These are phyloP conservation scores for Phytopythium mirpurense DNA, from an alignment of 352 stramenopile species.

Conservation along the genomic window DNA sequence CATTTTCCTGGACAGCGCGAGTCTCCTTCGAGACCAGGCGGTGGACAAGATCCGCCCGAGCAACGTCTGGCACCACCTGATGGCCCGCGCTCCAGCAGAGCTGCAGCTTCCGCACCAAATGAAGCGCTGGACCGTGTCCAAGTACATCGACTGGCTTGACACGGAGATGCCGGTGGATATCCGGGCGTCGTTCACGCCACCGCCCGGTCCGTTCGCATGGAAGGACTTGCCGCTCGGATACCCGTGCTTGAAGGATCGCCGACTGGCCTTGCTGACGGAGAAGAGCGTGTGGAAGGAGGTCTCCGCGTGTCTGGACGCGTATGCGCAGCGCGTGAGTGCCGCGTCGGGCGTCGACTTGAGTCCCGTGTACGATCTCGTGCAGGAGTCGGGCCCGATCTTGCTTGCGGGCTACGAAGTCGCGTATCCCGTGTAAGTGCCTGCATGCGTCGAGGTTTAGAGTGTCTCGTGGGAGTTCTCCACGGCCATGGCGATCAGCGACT, in stretches of 20 bases:
- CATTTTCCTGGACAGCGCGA: conserved; percentile 69
- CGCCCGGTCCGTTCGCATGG: conserved; percentile 12
- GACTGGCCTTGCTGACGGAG: conserved; percentile 46
- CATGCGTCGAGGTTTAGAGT: not conserved
- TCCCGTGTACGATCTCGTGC: conserved; percentile 67
- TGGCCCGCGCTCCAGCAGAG: conserved; percentile 56
- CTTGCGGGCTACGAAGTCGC: conserved; percentile 76
- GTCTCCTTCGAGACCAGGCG: conserved; percentile 56
- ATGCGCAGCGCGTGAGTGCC: conserved; percentile 69
- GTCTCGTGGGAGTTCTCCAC: not conserved
- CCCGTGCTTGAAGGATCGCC: conserved; percentile 53
- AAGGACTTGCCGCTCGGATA: conserved; percentile 57
- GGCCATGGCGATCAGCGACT: not conserved
- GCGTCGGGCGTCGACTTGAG: conserved; percentile 34
- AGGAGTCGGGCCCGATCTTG: conserved; percentile 71
- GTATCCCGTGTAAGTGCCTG: conserved; percentile 17
- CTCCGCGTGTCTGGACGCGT: conserved; percentile 66
- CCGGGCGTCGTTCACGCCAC: not conserved
- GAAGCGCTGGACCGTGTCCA: conserved; percentile 62
- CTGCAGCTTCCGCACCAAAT: conserved; percentile 73
- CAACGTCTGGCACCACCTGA: conserved; percentile 86
- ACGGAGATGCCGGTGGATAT: conserved; percentile 24
- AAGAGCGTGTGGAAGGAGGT: conserved; percentile 82
- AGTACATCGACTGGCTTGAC: conserved; percentile 83
- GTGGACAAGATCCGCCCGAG: conserved; percentile 81